Conservation (phyloP, 202 grass and related monocot genomes). For the Tripidium arundinaceum region DNA sequence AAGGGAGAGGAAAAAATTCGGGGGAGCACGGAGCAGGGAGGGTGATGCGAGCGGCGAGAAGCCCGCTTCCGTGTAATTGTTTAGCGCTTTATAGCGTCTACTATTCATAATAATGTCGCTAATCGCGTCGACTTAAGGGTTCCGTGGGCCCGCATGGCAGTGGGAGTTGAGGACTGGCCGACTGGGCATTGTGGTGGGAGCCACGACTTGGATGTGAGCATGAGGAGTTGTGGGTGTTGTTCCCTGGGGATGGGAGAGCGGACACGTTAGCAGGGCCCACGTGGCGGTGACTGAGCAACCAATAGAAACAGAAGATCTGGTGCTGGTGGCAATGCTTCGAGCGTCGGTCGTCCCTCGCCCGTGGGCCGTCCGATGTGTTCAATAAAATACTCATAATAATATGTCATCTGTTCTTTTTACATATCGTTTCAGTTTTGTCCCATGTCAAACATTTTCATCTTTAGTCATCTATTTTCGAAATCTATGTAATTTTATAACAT, state of each 20-base stretch:
- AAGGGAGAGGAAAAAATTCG: slow-evolving; percentile 15
- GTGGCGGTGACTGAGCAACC: background rate
- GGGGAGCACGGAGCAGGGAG: too few species aligned
- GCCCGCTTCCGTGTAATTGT: slow-evolving; percentile 28
- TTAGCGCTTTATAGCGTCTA: background rate
- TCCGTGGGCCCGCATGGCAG: background rate
- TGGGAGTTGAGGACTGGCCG: background rate
- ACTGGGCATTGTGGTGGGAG: background rate
- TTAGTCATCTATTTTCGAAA: too few species aligned
- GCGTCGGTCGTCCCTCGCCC: background rate
- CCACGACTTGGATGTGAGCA: background rate
- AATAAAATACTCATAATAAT: too few species aligned
- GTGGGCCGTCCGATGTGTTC: background rate
- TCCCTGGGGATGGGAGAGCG: background rate
- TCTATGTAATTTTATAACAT: too few species aligned
- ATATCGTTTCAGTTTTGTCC: too few species aligned
- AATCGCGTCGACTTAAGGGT: background rate
- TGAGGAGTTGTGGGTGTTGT: background rate
- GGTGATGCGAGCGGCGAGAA: background rate
- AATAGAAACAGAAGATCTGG: background rate
- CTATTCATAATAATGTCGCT: background rate
- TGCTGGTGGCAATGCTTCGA: background rate
- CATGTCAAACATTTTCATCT: too few species aligned
- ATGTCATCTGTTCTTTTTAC: too few species aligned
- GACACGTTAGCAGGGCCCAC: background rate